A percentile compares a stretch with the other conserved stretches of the same genome.
Evolutionary conservation across 2,329 filamentous ascomycete genomes (phyloP).

Genomic region (Fusarium devonianum): DNA sequence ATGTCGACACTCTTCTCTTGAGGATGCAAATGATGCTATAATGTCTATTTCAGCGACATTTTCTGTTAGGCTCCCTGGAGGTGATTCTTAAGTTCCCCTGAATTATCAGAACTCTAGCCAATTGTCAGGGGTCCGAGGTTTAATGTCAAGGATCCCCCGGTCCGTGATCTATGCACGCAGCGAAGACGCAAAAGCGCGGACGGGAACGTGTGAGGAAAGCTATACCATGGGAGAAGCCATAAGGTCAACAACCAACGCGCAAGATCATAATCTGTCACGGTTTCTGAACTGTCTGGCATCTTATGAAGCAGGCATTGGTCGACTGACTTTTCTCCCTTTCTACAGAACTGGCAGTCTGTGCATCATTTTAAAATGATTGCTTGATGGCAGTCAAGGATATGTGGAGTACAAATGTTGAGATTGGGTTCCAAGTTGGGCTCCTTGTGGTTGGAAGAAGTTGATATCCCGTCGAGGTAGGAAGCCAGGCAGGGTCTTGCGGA

Average conservation of each 20-base stretch:
- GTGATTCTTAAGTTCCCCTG: constrained; percentile 17
- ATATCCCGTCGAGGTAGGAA: constrained; percentile 12
- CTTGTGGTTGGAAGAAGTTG: constrained; percentile 17
- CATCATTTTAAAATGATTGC: too few species aligned
- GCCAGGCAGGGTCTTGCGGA: constrained; percentile 9
- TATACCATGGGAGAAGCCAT: constrained; percentile 7
- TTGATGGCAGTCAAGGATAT: background rate
- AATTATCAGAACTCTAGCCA: constrained; percentile 7
- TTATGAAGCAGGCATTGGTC: background rate
- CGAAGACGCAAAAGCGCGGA: constrained; percentile 4
- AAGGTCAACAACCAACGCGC: background rate
- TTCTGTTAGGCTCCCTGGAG: too few species aligned
- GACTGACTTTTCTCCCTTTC: constrained; percentile 10
- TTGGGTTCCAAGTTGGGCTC: constrained; percentile 23
- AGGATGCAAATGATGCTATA: background rate
- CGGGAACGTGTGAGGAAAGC: constrained; percentile 2
- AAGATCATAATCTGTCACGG: too few species aligned
- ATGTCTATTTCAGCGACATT: too few species aligned
- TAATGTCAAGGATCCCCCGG: constrained; percentile 14
- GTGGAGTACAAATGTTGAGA: constrained; percentile 14
- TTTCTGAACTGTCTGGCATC: background rate
- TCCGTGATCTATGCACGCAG: constrained; percentile 19
- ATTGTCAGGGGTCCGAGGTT: constrained; percentile 16
- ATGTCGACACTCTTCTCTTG: background rate
- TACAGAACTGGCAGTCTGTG: background rate